These are phyloP conservation scores for Sergeia podlipaevii DNA, from an alignment of 208 protist species.

Conservation along the genomic window DNA sequence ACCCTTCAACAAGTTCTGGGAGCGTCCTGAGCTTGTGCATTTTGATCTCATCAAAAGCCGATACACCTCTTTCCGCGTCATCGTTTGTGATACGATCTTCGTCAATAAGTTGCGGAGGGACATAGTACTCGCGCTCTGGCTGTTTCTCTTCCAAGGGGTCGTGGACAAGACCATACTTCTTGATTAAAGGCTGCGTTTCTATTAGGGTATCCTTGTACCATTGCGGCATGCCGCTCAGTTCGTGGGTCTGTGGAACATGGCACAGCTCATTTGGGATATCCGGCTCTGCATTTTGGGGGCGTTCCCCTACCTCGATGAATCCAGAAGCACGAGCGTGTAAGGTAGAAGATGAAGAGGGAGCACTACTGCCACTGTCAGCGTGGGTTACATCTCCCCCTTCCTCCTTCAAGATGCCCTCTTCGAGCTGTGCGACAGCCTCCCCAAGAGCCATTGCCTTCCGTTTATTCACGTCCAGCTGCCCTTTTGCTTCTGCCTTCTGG, in stretches of 20 bases:
- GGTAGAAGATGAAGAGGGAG: too few species aligned
- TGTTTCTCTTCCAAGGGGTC: conserved; percentile 66
- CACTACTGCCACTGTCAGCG: conserved; percentile 9
- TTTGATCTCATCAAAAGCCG: conserved; percentile 86
- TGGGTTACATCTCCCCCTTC: neutral
- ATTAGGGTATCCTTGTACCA: conserved; percentile 81
- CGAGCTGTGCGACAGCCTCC: conserved; percentile 22
- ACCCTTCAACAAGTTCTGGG: conserved; percentile 78
- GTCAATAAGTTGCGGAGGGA: conserved; percentile 41
- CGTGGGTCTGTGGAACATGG: conserved; percentile 42
- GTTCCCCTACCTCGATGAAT: conserved; percentile 61
- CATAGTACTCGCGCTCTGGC: conserved; percentile 44
- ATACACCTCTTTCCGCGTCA: conserved; percentile 48
- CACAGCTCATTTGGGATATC: conserved; percentile 73
- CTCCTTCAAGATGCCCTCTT: neutral
- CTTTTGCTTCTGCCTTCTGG: conserved; percentile 20
- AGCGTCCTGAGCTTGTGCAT: conserved; percentile 68
- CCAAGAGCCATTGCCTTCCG: conserved; percentile 8
- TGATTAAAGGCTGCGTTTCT: conserved; percentile 78
- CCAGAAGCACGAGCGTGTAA: too few species aligned
- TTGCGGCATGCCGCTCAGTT: conserved; percentile 61
- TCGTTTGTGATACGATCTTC: conserved; percentile 74
- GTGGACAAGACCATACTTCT: conserved; percentile 66
- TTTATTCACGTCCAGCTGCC: conserved; percentile 21
- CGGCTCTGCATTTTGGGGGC: conserved; percentile 59